Evolutionary conservation across 1,139 yeast genomes (phyloP), one percentile per base, ranked within the genome.

Genomic region (Debaryomyces coudertii): DNA sequence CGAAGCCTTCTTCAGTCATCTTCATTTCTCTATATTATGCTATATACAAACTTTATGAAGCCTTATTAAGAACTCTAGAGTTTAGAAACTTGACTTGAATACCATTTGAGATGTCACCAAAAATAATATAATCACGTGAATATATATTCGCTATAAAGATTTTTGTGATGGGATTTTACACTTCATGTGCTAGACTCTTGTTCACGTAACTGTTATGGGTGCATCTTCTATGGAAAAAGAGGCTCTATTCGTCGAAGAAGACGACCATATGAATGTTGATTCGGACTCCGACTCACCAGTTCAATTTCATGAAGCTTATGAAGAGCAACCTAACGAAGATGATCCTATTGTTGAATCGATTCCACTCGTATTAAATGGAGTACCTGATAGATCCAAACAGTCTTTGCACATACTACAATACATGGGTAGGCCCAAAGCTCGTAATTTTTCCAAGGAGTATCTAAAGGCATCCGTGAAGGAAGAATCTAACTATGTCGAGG

Each of bases 261-360:
- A 57, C 9, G 56, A 52, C 11, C 50, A 45, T 12, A 41, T 47
- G 49, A 41, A 47, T 25, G 43, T 43, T 7, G 53, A 46, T 8
- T 34, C 46, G 6, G 45, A 34, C 5, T 42, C 50, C 7, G 48
- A 41, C 2, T 47, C 45, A 34, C 40, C 48, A 6, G 50, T 33
- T 16, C 48, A 46, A 27, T 47, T 49, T 36, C 54, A 48, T 14
- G 51, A 51, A 29, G 49, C 52, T 2, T 36, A 40, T 15, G 53
- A 48, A 14, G 58, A 57, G 8, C 53, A 47, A 9, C 55, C 46
- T 14, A 65, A 58, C 15, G 78, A 73, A 0, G 89, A 83, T 31
- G 97, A 92, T 66, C 95, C 96, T 1, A 77, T 93, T 7, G 75
- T 90, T 2, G 77, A 81, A 42, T 88, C 88, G 42, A 79, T 88